Evolutionary conservation across 164 flowering plant genomes (phyloP).

Genomic region (Piper betle): DNA sequence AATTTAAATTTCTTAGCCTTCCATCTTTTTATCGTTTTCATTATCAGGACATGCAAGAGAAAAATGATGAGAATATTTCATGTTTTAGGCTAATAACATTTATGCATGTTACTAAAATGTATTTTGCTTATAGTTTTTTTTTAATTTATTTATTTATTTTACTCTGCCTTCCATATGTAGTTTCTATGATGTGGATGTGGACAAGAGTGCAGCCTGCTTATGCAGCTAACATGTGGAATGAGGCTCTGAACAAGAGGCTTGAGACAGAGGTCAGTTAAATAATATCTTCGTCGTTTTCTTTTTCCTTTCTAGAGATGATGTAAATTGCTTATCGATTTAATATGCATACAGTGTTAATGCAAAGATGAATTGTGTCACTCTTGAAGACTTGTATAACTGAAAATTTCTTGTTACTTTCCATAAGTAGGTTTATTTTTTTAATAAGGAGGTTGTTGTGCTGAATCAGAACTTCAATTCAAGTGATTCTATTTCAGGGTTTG

Average conservation of each 20-base stretch:
- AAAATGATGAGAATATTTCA: too few species aligned
- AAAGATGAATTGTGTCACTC: too few species aligned
- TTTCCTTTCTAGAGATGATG: background rate
- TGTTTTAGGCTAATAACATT: too few species aligned
- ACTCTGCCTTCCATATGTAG: constrained; percentile 36
- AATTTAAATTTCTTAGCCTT: too few species aligned
- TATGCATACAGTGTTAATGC: too few species aligned
- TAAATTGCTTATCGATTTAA: too few species aligned
- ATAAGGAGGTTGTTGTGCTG: too few species aligned
- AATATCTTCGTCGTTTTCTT: background rate
- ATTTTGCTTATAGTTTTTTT: background rate
- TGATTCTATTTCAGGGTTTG: constrained; percentile 20
- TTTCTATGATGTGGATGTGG: constrained; percentile 99
- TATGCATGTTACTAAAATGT: background rate
- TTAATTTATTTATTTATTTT: background rate
- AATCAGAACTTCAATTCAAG: background rate
- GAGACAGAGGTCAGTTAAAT: constrained; percentile 66
- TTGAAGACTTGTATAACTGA: too few species aligned
- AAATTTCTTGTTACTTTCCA: too few species aligned
- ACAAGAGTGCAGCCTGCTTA: constrained; percentile 94
- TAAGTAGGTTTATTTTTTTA: too few species aligned
- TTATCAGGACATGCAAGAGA: too few species aligned
- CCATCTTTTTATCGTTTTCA: too few species aligned
- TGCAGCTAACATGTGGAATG: constrained; percentile 99
- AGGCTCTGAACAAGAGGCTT: constrained; percentile 89